Percentiles rank a stretch among this genome's conserved stretches.
Evolutionary conservation across 805 yeast genomes (phyloP).

Genomic region (Saccharomycopsis sp.): DNA sequence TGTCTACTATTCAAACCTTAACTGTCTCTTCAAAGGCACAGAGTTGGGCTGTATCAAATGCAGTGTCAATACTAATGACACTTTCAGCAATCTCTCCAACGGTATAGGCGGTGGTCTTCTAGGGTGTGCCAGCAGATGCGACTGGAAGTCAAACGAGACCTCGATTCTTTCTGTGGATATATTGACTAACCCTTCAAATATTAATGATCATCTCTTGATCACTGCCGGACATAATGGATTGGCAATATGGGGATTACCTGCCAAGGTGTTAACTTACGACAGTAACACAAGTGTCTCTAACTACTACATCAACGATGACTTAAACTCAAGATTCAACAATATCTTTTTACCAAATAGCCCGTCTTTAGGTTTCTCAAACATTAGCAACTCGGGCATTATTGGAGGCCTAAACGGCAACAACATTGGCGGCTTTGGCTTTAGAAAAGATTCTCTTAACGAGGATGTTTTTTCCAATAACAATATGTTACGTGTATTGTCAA

Average conservation of each 20-base stretch:
- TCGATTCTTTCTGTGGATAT: constrained; percentile 17
- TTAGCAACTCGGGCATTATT: not conserved
- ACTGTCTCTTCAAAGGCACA: constrained; percentile 53
- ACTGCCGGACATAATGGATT: constrained; percentile 20
- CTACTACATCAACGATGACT: not conserved
- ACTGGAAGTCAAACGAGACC: constrained; percentile 54
- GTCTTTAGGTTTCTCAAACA: not conserved
- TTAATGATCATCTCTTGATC: constrained; percentile 11
- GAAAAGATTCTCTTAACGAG: not conserved
- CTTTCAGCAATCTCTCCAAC: constrained; percentile 41
- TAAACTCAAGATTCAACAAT: not conserved
- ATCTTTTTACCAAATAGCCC: not conserved
- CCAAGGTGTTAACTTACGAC: not conserved
- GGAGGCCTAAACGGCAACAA: not conserved
- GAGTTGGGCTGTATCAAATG: constrained; percentile 15
- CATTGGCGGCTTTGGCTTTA: not conserved
- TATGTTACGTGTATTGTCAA: constrained; percentile 54
- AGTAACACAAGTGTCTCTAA: not conserved
- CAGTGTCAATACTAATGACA: not conserved
- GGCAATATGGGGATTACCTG: constrained; percentile 20
- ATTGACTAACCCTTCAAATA: constrained; percentile 19
- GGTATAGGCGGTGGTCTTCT: constrained; percentile 50
- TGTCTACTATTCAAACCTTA: constrained; percentile 40
- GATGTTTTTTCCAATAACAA: constrained; percentile 46
- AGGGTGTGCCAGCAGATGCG: no score